Evolutionary conservation across 768 basidiomycete species (phyloP).

Genomic region (Phanerochaete carnosa): DNA sequence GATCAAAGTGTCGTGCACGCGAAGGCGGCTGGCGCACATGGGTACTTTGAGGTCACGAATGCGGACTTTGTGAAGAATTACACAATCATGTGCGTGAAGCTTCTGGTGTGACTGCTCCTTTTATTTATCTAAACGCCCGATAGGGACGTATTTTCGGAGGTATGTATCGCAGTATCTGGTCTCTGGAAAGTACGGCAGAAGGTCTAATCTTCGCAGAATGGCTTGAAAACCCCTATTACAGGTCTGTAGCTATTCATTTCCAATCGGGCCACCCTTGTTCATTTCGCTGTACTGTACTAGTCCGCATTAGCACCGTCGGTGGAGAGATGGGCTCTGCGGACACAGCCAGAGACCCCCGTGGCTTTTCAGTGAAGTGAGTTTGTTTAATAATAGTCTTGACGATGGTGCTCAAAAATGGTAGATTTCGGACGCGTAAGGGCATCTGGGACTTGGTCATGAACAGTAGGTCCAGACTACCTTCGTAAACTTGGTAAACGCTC

Average conservation of each 20-base stretch:
- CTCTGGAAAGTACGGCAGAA: neutral
- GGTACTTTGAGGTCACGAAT: constrained; percentile 52
- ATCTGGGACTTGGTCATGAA: constrained; percentile 35
- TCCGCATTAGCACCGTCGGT: constrained; percentile 54
- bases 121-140: constrained; percentile 22
- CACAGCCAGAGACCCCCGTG: constrained; percentile 47
- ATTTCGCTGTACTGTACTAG: constrained; percentile 23
- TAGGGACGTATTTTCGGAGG: constrained; percentile 33
- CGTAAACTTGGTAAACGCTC: neutral
- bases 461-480: constrained; percentile 8
- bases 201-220: constrained; percentile 13
- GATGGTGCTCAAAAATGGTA: constrained; percentile 7
- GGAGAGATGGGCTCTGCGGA: constrained; percentile 52
- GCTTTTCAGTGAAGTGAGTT: constrained; percentile 47
- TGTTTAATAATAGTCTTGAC: neutral
- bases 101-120: constrained; percentile 11
- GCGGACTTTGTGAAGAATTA: constrained; percentile 35
- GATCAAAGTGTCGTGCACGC: constrained; percentile 29
- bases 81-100: constrained; percentile 26
- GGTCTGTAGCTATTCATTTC: constrained; percentile 9
- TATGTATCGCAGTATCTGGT: neutral
- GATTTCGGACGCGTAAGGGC: constrained; percentile 36
- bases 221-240: constrained; percentile 30
- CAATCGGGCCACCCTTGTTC: neutral
- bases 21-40: constrained; percentile 44